Base-by-base conservation (phyloP, 2,329 filamentous ascomycete genomes). In the Ophiostoma angusticollis region DNA sequence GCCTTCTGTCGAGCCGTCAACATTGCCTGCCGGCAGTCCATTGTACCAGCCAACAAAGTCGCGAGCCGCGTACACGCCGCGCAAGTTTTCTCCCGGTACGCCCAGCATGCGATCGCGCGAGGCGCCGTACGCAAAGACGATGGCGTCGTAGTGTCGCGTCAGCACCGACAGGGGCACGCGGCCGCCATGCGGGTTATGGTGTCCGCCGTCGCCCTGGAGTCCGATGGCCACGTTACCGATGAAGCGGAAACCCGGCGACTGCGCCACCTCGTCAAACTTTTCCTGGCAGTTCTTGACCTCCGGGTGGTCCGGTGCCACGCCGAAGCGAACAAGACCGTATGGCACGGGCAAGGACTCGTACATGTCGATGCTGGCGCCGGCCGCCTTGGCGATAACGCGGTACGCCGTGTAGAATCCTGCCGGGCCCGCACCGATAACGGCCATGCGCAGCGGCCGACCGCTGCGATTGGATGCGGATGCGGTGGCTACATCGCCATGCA, bases 1-100 rank as follows among this genome's bases (percentile, higher is more conserved):
- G 5, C 14, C n/a, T n/a, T 21, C 4, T n/a, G n/a, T n/a, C n/a
- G n/a, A n/a, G 9, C 3, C 23, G 17, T 25, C 16, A 7, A 11
- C 23, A 16, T 80, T 72, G 54, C 83, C 83, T 50, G 93, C 83
- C 0, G 91, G 91, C 3, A 94, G 68, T 3, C 91, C 91, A 58
- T 98, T 98, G 59, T 98, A 98, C 91, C 91, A 98, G 14, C 87
- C 91, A 1, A 98, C 91, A 56, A 96, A 95, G 28, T 86, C 80
- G 21, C 91, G 75, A 2, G 91, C 91, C 7, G 87, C 94, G 55
- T 86, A 80, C 14, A 96, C 76, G 3, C 84, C 84, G 19, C 68
- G 65, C 6, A 91, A 62, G 6, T 78, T 70, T 53, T 98, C 91
- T 8, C 89, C 87, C 0, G 81, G 77, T 25, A 98, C 77, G 0